These are phyloP conservation scores for Asterophora lycoperdoides DNA, from an alignment of 768 basidiomycete species.

Conservation along the genomic window DNA sequence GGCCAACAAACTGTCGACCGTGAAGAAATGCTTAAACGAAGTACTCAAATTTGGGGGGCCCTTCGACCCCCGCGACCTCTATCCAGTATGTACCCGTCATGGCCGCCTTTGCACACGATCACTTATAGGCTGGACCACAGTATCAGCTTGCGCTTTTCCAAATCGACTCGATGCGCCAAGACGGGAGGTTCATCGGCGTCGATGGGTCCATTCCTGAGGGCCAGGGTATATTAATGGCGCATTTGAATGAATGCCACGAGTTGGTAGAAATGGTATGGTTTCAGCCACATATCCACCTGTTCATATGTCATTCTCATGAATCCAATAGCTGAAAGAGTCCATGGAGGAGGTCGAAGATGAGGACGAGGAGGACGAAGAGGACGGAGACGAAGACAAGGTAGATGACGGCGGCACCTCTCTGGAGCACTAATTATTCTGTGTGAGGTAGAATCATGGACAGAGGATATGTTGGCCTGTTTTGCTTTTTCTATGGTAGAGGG, in stretches of 20 bases:
- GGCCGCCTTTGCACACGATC: background rate
- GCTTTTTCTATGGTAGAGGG: background rate
- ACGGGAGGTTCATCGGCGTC: slow-evolving; percentile 87
- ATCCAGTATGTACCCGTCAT: slow-evolving; percentile 61
- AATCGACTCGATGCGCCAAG: slow-evolving; percentile 89
- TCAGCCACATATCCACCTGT: background rate
- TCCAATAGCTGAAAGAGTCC: slow-evolving; percentile 65
- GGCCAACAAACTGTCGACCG: slow-evolving; percentile 96
- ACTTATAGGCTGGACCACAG: slow-evolving; percentile 31
- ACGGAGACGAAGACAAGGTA: slow-evolving; percentile 35
- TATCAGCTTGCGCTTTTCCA: slow-evolving; percentile 94
- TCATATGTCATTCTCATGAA: background rate
- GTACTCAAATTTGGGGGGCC: slow-evolving; percentile 94
- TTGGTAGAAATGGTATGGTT: slow-evolving; percentile 81
- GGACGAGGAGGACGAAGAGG: slow-evolving; percentile 51
- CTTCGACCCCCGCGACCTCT: slow-evolving; percentile 86
- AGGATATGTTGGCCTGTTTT: background rate
- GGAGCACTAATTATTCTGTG: background rate
- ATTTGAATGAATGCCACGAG: slow-evolving; percentile 95
- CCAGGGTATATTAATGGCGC: slow-evolving; percentile 93
- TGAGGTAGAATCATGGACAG: background rate
- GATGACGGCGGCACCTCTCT: slow-evolving; percentile 14
- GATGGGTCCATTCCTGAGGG: slow-evolving; percentile 93
- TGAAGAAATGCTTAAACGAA: slow-evolving; percentile 96
- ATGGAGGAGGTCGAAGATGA: slow-evolving; percentile 72